Percentiles rank a stretch among this genome's conserved stretches.
phyloP scores from a whole-genome alignment of 345 rosid species.

The Mangifera indica region DNA sequence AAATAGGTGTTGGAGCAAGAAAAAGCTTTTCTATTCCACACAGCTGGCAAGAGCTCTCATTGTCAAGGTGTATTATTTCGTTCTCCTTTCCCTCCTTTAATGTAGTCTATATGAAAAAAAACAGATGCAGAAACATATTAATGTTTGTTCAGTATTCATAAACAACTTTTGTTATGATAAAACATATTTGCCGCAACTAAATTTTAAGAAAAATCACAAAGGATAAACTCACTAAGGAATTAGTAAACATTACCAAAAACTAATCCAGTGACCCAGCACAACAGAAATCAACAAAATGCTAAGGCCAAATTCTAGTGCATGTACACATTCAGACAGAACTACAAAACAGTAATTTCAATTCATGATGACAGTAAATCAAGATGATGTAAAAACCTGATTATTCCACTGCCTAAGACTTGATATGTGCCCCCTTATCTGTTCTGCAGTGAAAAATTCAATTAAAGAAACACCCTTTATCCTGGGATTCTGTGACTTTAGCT shows the following conservation, averaged over 20 bases:
- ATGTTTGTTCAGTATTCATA: constrained; percentile 1
- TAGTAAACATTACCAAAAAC: background rate
- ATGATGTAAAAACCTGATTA: constrained; percentile 72
- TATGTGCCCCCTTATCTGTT: constrained; percentile 92
- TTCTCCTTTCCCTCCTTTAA: constrained; percentile 92
- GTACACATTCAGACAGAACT: no score
- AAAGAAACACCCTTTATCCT: constrained; percentile 91
- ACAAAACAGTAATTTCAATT: no score
- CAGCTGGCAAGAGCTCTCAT: constrained; percentile 94
- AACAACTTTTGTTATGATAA: background rate
- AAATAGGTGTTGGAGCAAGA: constrained; percentile 96
- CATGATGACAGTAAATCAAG: background rate
- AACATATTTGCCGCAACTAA: background rate
- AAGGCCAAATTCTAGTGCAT: background rate
- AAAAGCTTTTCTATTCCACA: constrained; percentile 98
- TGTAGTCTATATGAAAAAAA: constrained; percentile 60
- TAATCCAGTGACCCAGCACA: background rate
- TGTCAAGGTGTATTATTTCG: constrained; percentile 89
- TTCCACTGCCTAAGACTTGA: constrained; percentile 95
- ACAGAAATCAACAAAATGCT: background rate
- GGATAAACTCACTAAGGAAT: background rate
- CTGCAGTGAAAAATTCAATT: constrained; percentile 94
- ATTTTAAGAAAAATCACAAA: background rate
- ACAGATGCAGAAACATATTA: constrained; percentile 18
- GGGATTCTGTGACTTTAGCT: constrained; percentile 75